A percentile compares a stretch with the other conserved stretches of the same genome.
These are phyloP conservation scores for Metschnikowia hibisci DNA, from an alignment of 805 yeast genomes.

Conservation along the genomic window DNA sequence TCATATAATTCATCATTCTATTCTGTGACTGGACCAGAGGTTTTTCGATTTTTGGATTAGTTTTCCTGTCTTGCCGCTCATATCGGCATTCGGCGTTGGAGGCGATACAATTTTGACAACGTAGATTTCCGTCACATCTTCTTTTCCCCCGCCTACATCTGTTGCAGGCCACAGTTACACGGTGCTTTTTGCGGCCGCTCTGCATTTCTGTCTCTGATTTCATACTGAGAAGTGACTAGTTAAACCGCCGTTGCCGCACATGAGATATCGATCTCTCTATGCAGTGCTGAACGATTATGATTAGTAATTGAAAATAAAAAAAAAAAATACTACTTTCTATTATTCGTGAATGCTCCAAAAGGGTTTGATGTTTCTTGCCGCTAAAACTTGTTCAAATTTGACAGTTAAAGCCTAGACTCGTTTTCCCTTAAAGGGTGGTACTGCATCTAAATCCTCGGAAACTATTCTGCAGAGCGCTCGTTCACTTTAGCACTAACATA, in stretches of 20 bases:
- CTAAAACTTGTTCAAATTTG: too few relatives aligned
- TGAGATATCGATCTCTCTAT: too few relatives aligned
- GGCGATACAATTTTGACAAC: slow-evolving; percentile 13
- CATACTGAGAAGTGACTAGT: neutral
- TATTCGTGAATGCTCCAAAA: too few relatives aligned
- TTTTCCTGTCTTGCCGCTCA: slow-evolving; percentile 9
- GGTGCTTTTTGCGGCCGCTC: neutral
- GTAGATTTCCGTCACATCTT: slow-evolving; percentile 13
- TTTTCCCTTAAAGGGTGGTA: too few relatives aligned
- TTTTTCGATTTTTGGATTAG: slow-evolving; percentile 4
- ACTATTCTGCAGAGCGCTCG: slow-evolving; percentile 1
- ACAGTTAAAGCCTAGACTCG: too few relatives aligned
- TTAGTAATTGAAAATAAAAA: too few relatives aligned
- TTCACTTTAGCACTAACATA: too few relatives aligned
- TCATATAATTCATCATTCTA: neutral
- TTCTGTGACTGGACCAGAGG: slow-evolving; percentile 2
- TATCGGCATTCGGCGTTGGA: slow-evolving; percentile 12
- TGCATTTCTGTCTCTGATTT: neutral
- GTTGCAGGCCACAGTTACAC: slow-evolving; percentile 16
- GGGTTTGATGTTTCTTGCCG: too few relatives aligned
- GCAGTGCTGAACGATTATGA: too few relatives aligned
- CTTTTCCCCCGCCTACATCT: slow-evolving; percentile 17
- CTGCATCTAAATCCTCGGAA: neutral
- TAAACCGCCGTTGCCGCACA: too few relatives aligned
- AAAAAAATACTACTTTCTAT: too few relatives aligned